Base-by-base conservation (phyloP, 1,284 basidiomycete genomes). In the Rhodotorula sp. region DNA sequence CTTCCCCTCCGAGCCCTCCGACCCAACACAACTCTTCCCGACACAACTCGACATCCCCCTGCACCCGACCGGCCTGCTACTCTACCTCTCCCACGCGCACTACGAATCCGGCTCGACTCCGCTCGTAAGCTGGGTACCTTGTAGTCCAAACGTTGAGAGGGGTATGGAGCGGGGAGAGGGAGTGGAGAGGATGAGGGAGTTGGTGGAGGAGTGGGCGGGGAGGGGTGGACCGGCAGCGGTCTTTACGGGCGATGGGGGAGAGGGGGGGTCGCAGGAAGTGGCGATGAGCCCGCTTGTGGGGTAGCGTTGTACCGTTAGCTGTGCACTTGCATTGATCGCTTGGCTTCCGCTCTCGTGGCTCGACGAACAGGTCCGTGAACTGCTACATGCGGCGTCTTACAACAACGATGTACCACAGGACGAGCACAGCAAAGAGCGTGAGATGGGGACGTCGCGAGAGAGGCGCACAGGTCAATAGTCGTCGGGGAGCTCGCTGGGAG, bases 61-160 rank as follows among this genome's bases (percentile, higher is more conserved):
- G 30, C 24, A 16, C 6, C 57, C 68, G 10, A 59, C 40, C 1
- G 64, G 73, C 2, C 16, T 70, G 1, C 48, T 74, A 9, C 64
- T 72, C 5, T 74, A 74, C 59, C 61, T 68, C 54, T 37, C 30
- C 2, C 26, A 26, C 7, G 60, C 61, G 34, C 70, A 70, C 28
- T 74, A 74, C 61, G 68, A 68, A 50, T 61, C 57, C 8, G 73
- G 73, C 1, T 8, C 57, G 18, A 72, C 73, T 22, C 61, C 71
- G 20, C 46, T 74, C 11, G 67, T 67, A 3, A 64, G 62, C 8
- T 74, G 73, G 73, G 62, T 74, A 0, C 66, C 73, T 31, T 18
- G 51, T 26, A 26, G 47, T 8, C 44, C 44, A 10, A 52, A 58
- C 16, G 34, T 26, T 8, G 59, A 34, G 28, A 9, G 16, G 31